Base-by-base conservation (phyloP, 257 asterid genomes). In the Nicotiana undulata region DNA sequence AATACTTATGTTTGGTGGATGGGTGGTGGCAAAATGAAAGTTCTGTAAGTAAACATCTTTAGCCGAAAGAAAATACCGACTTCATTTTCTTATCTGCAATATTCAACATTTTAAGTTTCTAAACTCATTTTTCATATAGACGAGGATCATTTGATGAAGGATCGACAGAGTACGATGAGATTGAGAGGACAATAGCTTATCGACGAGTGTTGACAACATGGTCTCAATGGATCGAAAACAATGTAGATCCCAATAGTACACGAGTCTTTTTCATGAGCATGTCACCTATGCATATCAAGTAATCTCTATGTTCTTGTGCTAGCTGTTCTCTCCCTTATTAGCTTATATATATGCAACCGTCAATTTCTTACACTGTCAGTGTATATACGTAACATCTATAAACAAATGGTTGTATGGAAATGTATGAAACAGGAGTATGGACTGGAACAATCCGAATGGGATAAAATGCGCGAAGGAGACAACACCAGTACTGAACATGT, bases 251-350 rank as follows among this genome's bases (percentile, higher is more conserved):
- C 4, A 88, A 88, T 74, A 87, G 86, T 0, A 94, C 97, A 29
- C 86, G 80, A 81, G 92, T 92, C 12, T 94, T 91, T 87, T 94
- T 94, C 87, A 88, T 92, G 94, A 94, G 97, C 97, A 94, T 81
- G 97, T 94, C 98, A 3, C 98, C 98, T 80, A 97, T 94, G 66
- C 98, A 94, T 79, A 88, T 93, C 92, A 91, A 86, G 97, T 93
- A 93, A 24, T 26, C 20, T 53, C 10, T 9, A 0, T 40, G 49
- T 40, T 40, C 49, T 40, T 40, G 49, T 40, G 49, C 49, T 9
- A 40, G 49, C 2, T 40, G 12, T 40, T 40, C 12, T 40, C 12
- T 40, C 49, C 49, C 49, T 37, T 0, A 37, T 37, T 37, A 37
- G 44, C 44, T 37, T 37, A 37, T 37, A 6, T 40, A 40, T 40